Conservation (phyloP, 2,329 filamentous ascomycete species). For the Zelopaecilomyces penicillatus region DNA sequence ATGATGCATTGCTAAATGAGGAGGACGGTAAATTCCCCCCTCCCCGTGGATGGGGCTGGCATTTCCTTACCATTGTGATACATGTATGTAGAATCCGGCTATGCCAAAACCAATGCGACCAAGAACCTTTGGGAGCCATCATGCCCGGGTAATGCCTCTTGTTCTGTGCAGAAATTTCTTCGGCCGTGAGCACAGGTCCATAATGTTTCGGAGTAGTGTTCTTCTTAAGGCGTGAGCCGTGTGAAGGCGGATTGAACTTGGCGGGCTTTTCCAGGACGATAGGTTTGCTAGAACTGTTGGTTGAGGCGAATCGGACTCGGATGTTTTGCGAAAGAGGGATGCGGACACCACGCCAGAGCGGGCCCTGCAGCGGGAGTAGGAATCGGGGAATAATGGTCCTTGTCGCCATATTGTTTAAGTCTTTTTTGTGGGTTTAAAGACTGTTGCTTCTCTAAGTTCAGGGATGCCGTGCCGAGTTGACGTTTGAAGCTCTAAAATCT, state of each 20-base stretch:
- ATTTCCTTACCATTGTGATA: constrained; percentile 67
- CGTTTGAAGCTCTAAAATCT: too few species aligned
- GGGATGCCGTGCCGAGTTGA: too few species aligned
- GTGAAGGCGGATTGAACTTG: constrained; percentile 87
- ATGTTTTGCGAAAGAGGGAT: constrained; percentile 28
- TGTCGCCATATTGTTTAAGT: constrained; percentile 31
- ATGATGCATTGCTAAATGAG: not conserved
- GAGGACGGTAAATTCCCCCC: too few species aligned
- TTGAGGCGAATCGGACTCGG: constrained; percentile 26
- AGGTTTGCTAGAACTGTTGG: constrained; percentile 36
- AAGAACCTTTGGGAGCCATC: constrained; percentile 76
- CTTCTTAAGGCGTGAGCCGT: constrained; percentile 60
- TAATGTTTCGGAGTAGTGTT: constrained; percentile 56
- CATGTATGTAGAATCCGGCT: constrained; percentile 67
- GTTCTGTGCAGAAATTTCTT: constrained; percentile 58
- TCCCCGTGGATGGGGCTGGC: not conserved
- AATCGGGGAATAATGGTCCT: constrained; percentile 55
- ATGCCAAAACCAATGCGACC: constrained; percentile 77
- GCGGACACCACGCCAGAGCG: constrained; percentile 42
- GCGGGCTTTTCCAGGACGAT: constrained; percentile 77
- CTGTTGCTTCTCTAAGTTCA: too few species aligned
- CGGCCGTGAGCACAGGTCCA: constrained; percentile 59
- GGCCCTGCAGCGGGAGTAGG: constrained; percentile 54
- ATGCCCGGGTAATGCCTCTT: constrained; percentile 76
- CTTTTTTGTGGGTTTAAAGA: too few species aligned